A percentile compares a stretch with the other conserved stretches of the same genome.
Evolutionary conservation across 2,329 filamentous ascomycete species (phyloP).

Genomic region (Colletotrichum sp.): DNA sequence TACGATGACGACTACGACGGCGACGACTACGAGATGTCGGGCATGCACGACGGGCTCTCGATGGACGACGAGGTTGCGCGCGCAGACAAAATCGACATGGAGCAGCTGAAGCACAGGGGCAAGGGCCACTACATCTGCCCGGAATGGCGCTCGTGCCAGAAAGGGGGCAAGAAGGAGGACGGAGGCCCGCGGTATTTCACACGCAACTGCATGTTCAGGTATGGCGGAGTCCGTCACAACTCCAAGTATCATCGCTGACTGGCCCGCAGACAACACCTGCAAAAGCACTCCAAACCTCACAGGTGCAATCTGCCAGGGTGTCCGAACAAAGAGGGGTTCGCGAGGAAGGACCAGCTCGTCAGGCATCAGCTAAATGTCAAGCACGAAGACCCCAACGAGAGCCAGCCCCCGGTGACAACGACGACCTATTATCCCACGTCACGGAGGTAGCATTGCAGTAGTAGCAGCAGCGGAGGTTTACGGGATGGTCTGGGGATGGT

Average conservation of each 20-base stretch:
- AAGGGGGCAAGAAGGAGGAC: slow-evolving; percentile 44
- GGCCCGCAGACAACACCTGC: slow-evolving; percentile 42
- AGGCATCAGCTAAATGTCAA: slow-evolving; percentile 45
- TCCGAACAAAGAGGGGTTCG: slow-evolving; percentile 47
- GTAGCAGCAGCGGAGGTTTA: neutral
- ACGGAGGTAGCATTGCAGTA: neutral
- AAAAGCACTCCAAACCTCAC: slow-evolving; percentile 48
- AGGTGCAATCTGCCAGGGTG: slow-evolving; percentile 42
- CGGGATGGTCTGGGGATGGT: neutral
- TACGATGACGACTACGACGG: neutral
- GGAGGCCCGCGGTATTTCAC: slow-evolving; percentile 43
- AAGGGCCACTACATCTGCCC: slow-evolving; percentile 44
- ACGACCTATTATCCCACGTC: neutral
- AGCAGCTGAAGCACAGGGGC: slow-evolving; percentile 42
- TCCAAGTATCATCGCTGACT: neutral
- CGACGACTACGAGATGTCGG: neutral
- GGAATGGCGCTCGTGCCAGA: slow-evolving; percentile 38
- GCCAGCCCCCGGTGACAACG: neutral
- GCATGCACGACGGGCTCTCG: slow-evolving; percentile 28
- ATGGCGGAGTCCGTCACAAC: slow-evolving; percentile 20
- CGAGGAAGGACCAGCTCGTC: slow-evolving; percentile 46
- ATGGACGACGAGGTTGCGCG: neutral
- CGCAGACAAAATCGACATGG: slow-evolving; percentile 30
- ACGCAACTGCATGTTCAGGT: slow-evolving; percentile 44
- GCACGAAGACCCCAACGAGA: slow-evolving; percentile 26